Evolutionary conservation across 73 alveolate genomes (phyloP).

Genomic region (Paramecium bursaria): DNA sequence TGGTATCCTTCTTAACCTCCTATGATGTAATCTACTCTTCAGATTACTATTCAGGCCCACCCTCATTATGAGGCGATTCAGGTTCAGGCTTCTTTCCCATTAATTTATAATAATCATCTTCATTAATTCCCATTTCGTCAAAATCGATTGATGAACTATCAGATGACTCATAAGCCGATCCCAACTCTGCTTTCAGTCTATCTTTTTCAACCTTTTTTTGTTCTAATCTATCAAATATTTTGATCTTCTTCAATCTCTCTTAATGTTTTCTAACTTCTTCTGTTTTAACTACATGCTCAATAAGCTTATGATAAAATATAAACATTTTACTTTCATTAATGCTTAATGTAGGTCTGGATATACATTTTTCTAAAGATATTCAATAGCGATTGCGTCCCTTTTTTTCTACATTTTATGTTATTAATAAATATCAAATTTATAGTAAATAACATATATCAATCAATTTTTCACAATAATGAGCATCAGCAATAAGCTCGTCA

Average conservation of each 20-base stretch:
- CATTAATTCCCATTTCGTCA: conserved; percentile 53
- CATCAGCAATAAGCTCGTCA: no score
- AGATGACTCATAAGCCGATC: conserved; percentile 43
- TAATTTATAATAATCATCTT: conserved; percentile 13
- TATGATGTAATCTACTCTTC: conserved; percentile 52
- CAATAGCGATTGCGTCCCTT: conserved; percentile 57
- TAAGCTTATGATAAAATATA: neutral
- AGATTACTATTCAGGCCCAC: conserved; percentile 25
- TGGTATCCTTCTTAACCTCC: neutral
- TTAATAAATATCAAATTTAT: no score
- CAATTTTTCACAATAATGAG: no score
- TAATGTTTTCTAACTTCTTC: conserved; percentile 71
- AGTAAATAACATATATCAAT: no score
- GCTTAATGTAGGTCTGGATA: conserved; percentile 65
- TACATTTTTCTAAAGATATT: conserved; percentile 53
- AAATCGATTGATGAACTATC: conserved; percentile 49
- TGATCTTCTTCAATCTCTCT: conserved; percentile 62
- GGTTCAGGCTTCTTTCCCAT: conserved; percentile 15
- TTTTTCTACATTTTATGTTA: no score
- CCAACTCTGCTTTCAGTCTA: conserved; percentile 66
- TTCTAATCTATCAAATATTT: conserved; percentile 68
- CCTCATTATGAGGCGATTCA: neutral
- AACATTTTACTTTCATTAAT: conserved; percentile 53
- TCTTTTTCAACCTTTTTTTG: conserved; percentile 67
- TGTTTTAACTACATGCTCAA: conserved; percentile 68